Conservation (phyloP, 345 rosid species). For the Citropsis articulata region DNA sequence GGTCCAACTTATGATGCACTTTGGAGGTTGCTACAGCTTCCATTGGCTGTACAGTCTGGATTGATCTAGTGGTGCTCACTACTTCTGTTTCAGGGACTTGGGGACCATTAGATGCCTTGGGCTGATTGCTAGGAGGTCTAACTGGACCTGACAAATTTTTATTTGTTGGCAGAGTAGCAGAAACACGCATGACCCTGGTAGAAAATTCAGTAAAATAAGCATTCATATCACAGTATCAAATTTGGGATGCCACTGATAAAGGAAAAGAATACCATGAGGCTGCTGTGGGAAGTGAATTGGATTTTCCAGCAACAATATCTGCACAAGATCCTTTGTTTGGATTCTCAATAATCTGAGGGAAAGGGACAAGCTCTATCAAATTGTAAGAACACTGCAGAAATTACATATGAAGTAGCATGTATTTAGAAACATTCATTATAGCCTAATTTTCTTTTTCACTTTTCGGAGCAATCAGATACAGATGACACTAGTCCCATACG, state of each 20-base stretch:
- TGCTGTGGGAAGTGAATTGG: conserved; percentile 65
- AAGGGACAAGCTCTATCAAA: conserved; percentile 4
- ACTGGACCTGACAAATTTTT: conserved; percentile 19
- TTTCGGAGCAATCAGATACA: neutral
- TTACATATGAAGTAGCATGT: neutral
- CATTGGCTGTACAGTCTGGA: neutral
- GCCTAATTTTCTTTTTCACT: neutral
- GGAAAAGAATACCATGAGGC: conserved; percentile 60
- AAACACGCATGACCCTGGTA: conserved; percentile 31
- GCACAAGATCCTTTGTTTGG: conserved; percentile 52
- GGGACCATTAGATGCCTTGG: conserved; percentile 15
- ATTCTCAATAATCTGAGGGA: conserved; percentile 41
- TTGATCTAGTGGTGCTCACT: conserved; percentile 2
- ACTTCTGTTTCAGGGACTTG: conserved; percentile 8
- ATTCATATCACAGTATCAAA: neutral
- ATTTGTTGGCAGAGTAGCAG: conserved; percentile 23
- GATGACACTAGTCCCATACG: neutral
- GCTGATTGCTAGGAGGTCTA: conserved; percentile 13
- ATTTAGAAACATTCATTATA: neutral
- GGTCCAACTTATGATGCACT: conserved; percentile 10
- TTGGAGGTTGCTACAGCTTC: conserved; percentile 18
- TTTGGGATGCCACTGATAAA: neutral
- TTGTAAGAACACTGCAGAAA: neutral
- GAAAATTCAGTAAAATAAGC: conserved; percentile 15
- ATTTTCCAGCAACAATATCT: conserved; percentile 46